phyloP scores from a whole-genome alignment of 148 eudicot species.

The Spergularia marina region DNA sequence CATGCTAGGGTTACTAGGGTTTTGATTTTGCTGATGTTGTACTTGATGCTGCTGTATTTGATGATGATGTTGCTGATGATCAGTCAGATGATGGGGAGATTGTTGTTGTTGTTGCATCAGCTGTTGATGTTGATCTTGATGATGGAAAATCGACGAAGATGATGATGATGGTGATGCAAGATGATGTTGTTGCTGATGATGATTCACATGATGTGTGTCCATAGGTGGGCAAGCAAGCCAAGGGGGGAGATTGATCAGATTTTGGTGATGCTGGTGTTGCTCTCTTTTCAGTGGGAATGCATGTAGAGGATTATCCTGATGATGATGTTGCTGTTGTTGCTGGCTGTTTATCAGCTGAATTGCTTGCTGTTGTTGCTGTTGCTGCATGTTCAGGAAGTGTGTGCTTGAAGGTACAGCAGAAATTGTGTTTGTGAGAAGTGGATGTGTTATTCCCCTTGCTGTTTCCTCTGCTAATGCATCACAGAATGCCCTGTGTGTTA shows the following conservation, averaged over 20 bases:
- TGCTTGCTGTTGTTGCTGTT: slow-evolving; percentile 23
- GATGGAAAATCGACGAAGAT: slow-evolving; percentile 26
- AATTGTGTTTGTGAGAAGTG: slow-evolving; percentile 33
- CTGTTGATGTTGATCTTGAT: slow-evolving; percentile 14
- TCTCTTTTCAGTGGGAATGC: slow-evolving; percentile 54
- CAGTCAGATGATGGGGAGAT: too few species aligned
- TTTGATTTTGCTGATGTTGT: slow-evolving; percentile 25
- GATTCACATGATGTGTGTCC: slow-evolving; percentile 26
- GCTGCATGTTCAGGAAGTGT: slow-evolving; percentile 30
- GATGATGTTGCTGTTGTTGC: slow-evolving; percentile 27
- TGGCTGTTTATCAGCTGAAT: slow-evolving; percentile 22
- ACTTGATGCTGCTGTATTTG: neutral
- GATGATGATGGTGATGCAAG: slow-evolving; percentile 25
- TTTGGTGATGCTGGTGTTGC: slow-evolving; percentile 36
- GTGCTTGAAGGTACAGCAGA: slow-evolving; percentile 33
- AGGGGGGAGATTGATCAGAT: slow-evolving; percentile 42
- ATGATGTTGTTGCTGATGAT: neutral
- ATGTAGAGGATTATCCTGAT: slow-evolving; percentile 27
- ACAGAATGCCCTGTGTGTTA: slow-evolving; percentile 97
- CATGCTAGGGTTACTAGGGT: slow-evolving; percentile 53
- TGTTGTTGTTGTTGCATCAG: slow-evolving; percentile 12
- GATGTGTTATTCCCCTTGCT: slow-evolving; percentile 49
- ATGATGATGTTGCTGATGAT: neutral
- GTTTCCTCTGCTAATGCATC: slow-evolving; percentile 92
- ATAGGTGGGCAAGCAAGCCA: slow-evolving; percentile 54